These are phyloP conservation scores for Gaertneriomyces semiglobifer DNA, from an alignment of 192 early-diverging fungal species.

Conservation along the genomic window DNA sequence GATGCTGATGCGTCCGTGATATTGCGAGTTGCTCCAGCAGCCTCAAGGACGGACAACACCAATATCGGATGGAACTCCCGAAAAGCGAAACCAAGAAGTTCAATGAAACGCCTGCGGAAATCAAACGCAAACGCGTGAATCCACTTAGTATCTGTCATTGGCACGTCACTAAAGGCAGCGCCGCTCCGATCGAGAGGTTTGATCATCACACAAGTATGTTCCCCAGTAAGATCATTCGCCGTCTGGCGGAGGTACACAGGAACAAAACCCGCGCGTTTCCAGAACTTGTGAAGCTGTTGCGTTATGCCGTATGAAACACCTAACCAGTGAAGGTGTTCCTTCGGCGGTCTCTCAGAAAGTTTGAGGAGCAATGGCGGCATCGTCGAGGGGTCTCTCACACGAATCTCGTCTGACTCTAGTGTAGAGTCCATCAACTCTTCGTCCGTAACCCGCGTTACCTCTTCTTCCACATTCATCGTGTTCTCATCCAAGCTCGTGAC, in stretches of 20 bases:
- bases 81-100: constrained; percentile 86
- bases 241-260: constrained; percentile 98
- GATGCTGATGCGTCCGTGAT: constrained; percentile 9
- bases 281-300: constrained; percentile 86
- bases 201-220: constrained; percentile 97
- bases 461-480: constrained; percentile 11
- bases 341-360: constrained; percentile 71
- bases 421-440: constrained; percentile 52
- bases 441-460: constrained; percentile 55
- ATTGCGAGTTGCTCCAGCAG: constrained; percentile 43
- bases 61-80: constrained; percentile 73
- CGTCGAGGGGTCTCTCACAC: constrained; percentile 77
- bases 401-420: constrained; percentile 71
- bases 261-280: constrained; percentile 84
- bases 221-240: constrained; percentile 93
- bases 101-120: constrained; percentile 85
- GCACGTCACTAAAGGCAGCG: constrained; percentile 42
- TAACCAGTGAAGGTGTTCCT: constrained; percentile 83
- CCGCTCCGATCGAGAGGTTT: constrained; percentile 59
- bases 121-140: constrained; percentile 84
- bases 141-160: constrained; percentile 55
- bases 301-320: constrained; percentile 97
- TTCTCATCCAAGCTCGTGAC: constrained; percentile 56
- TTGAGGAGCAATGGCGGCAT: constrained; percentile 92
- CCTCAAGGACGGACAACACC: constrained; percentile 81